These are phyloP conservation scores for Exophiala aquamarina DNA, from an alignment of 2,329 filamentous ascomycete genomes.

Conservation along the genomic window DNA sequence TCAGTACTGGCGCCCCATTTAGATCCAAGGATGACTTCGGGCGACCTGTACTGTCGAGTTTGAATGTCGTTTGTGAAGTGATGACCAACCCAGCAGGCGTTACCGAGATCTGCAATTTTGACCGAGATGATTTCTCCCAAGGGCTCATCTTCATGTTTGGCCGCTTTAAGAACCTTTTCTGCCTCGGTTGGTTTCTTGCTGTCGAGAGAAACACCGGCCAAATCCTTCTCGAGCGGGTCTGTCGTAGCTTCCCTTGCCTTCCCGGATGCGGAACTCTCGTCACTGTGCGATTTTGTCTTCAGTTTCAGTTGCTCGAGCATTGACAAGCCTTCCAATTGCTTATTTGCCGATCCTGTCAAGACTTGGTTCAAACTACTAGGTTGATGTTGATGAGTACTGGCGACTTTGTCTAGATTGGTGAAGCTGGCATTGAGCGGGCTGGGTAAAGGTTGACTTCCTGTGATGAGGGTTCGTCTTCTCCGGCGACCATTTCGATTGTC, in stretches of 20 bases:
- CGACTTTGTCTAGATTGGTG: conserved; percentile 69
- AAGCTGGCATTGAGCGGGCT: conserved; percentile 93
- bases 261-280: conserved; percentile 47
- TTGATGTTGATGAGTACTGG: conserved; percentile 62
- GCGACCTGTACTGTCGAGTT: conserved; percentile 93
- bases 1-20: conserved; percentile 99
- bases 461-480: conserved; percentile 89
- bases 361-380: conserved; percentile 76
- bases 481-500: conserved; percentile 89
- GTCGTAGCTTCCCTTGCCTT: conserved; percentile 63
- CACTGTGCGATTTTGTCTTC: conserved; percentile 35
- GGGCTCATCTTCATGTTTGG: conserved; percentile 57
- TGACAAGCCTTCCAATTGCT: conserved; percentile 43
- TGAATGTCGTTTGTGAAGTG: conserved; percentile 99
- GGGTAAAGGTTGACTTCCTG: conserved; percentile 91
- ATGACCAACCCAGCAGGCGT: conserved; percentile 97
- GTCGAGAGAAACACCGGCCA: conserved; percentile 91
- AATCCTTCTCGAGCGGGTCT: conserved; percentile 86
- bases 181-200: conserved; percentile 59
- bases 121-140: conserved; percentile 75
- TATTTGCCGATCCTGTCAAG: conserved; percentile 63
- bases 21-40: conserved; percentile 91
- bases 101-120: conserved; percentile 97
- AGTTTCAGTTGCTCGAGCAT: conserved; percentile 61
- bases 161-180: conserved; percentile 52